Percentiles rank a stretch among this genome's conserved stretches.
Conservation (phyloP, 192 early-diverging fungal species). For the Coemansia aciculifera region DNA sequence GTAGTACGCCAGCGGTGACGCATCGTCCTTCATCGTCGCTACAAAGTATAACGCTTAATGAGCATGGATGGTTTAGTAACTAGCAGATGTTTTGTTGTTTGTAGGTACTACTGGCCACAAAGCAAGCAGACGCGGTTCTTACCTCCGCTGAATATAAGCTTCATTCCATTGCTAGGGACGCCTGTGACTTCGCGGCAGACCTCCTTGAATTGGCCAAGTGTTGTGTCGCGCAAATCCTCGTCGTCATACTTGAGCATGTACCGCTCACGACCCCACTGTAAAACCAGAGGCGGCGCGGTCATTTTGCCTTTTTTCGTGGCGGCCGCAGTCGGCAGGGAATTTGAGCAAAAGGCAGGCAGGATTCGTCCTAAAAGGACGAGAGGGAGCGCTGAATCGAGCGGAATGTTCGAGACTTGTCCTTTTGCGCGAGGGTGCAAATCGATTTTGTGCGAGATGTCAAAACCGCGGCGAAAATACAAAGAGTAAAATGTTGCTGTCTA, state of each 20-base stretch:
- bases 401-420: constrained; percentile 28
- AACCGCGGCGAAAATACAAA: neutral
- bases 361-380: constrained; percentile 47
- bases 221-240: constrained; percentile 55
- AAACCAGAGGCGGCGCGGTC: constrained; percentile 49
- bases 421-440: neutral
- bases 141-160: constrained; percentile 74
- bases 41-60: neutral
- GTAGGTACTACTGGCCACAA: neutral
- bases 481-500: neutral
- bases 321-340: constrained; percentile 10
- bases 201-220: constrained; percentile 73
- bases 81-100: neutral
- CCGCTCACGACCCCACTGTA: constrained; percentile 54
- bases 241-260: constrained; percentile 54
- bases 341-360: constrained; percentile 13
- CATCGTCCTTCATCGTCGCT: constrained; percentile 78
- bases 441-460: neutral
- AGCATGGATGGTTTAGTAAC: neutral
- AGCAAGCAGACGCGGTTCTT: constrained; percentile 24
- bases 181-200: constrained; percentile 71
- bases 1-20: constrained; percentile 65
- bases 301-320: constrained; percentile 28
- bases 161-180: constrained; percentile 76
- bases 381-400: constrained; percentile 25